Base-by-base conservation (phyloP, 257 asterid genomes). In the Euphrasia confusa region DNA sequence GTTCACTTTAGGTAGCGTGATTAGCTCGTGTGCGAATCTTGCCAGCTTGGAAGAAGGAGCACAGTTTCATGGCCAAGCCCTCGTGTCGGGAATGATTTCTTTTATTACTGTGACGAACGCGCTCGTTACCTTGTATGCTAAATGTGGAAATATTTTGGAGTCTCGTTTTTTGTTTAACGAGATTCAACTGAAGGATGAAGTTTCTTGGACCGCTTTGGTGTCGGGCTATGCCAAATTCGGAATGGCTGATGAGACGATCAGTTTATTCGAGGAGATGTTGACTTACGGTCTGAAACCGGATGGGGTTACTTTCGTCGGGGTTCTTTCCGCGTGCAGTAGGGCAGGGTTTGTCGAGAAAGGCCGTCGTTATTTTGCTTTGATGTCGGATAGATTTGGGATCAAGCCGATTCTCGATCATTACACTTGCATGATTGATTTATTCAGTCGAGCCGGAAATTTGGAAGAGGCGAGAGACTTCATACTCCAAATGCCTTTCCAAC, bases 21-120 rank as follows among this genome's bases (percentile, higher is more conserved):
- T 92, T 66, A 89, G 97, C 83, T 85, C 97, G 30, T 85, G 94
- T 44, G 96, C 94, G 10, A 93, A 86, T 81, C 82, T 89, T 24
- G 97, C 95, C 53, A 87, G 96, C 76, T 72, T 89, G 71, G 97
- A 89, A 79, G 99, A 89, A 77, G 99, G 99, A 60, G 77, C 84
- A 33, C 97, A 85, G 75, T 83, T 84, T 79, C 99, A 93, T 39
- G 78, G 88, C 54, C 90, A 67, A 57, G 85, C 97, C 18, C 66
- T 83, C 42, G 80, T 67, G 32, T 86, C 96, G 2, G 95, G 99
- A 17, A 76, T 87, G 80, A 74, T 79, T 61, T 76, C 78, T 37
- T 87, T 79, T 60, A 60, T 81, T 40, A 83, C 95, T 0, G 97
- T 93, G 58, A 83, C 99, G 1, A 93, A 93, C 60, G 94, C 99